Percentiles rank a stretch among this genome's conserved stretches.
These are phyloP conservation scores for Atractiella rhizophila DNA, from an alignment of 768 basidiomycete species.

Conservation along the genomic window DNA sequence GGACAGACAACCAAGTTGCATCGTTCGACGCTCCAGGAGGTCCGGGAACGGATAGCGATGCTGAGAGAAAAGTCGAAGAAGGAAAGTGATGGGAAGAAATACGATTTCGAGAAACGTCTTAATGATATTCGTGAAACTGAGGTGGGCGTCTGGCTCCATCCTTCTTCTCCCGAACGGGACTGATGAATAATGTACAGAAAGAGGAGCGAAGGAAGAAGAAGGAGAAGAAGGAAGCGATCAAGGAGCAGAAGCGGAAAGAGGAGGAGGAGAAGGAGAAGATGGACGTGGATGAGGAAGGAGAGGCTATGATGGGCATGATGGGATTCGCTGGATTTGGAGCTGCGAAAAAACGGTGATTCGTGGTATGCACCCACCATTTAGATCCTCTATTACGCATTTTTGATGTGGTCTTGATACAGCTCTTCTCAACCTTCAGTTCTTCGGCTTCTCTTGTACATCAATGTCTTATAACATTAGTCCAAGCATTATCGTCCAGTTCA, in stretches of 20 bases:
- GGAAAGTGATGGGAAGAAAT: constrained; percentile 60
- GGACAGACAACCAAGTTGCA: constrained; percentile 87
- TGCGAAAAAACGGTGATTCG: too few relatives aligned
- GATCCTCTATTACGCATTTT: too few relatives aligned
- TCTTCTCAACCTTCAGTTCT: too few relatives aligned
- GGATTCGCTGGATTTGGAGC: constrained; percentile 1
- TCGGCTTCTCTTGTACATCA: too few relatives aligned
- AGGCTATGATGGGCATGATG: constrained; percentile 1
- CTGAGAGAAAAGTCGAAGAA: constrained; percentile 69
- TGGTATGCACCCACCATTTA: too few relatives aligned
- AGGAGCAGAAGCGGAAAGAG: constrained; percentile 6
- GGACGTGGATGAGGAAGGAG: background rate
- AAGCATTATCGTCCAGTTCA: too few relatives aligned
- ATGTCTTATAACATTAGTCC: too few relatives aligned
- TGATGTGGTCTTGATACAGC: too few relatives aligned
- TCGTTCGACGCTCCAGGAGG: constrained; percentile 75
- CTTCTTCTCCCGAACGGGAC: constrained; percentile 9
- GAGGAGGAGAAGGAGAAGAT: background rate
- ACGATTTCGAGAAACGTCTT: constrained; percentile 63
- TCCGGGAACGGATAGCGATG: constrained; percentile 63
- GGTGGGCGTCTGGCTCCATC: constrained; percentile 1
- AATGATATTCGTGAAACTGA: constrained; percentile 15
- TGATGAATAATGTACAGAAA: too few relatives aligned
- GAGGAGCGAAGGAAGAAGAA: too few relatives aligned
- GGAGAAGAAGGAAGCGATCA: constrained; percentile 2